A percentile compares a stretch with the other conserved stretches of the same genome.
These are phyloP conservation scores for Linum tenue DNA, from an alignment of 345 rosid genomes.

Conservation along the genomic window DNA sequence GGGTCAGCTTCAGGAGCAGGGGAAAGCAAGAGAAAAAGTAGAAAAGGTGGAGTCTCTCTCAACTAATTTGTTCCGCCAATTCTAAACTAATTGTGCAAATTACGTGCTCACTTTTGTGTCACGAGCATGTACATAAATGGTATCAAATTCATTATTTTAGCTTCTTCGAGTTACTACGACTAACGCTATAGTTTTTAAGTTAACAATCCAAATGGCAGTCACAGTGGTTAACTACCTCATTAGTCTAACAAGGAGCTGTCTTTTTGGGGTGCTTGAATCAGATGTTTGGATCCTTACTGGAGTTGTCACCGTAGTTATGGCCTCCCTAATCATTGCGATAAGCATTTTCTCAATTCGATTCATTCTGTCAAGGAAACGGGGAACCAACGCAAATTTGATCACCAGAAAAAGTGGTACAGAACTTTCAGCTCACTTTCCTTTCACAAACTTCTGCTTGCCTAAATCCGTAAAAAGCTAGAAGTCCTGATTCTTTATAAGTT, in stretches of 20 bases:
- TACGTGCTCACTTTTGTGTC: too few relatives aligned
- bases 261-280: constrained; percentile 5
- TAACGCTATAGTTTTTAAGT: too few relatives aligned
- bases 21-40: constrained; percentile 11
- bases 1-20: constrained; percentile 4
- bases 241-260: too few relatives aligned
- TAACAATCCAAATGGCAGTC: too few relatives aligned
- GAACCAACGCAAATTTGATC: neutral
- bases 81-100: too few relatives aligned
- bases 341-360: neutral
- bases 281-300: constrained; percentile 29
- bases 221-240: too few relatives aligned
- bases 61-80: too few relatives aligned
- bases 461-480: constrained; percentile 1
- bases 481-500: constrained; percentile 6
- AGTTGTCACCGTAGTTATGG: constrained; percentile 9
- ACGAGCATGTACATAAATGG: too few relatives aligned
- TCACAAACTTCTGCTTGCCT: neutral
- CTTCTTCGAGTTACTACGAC: too few relatives aligned
- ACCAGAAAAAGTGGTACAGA: constrained; percentile 15
- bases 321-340: constrained; percentile 1
- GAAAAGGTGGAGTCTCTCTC: constrained; percentile 12
- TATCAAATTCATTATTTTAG: too few relatives aligned
- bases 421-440: neutral
- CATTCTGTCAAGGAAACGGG: constrained; percentile 8